phyloP scores from a whole-genome alignment of 2,329 filamentous ascomycete species.

The Sclerotinia trifoliorum region DNA sequence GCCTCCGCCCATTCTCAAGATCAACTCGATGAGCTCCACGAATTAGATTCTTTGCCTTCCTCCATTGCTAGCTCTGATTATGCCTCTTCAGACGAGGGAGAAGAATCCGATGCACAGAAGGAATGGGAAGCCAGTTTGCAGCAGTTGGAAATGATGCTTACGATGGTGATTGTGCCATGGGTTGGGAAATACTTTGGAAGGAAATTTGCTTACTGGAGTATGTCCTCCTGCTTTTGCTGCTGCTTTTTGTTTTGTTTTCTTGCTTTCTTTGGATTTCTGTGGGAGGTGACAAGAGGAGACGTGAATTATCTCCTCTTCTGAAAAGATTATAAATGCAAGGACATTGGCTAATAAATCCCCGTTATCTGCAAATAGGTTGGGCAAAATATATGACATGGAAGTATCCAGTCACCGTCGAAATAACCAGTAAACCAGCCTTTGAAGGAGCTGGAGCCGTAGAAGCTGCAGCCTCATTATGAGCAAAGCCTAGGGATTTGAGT shows the following conservation, averaged over 20 bases:
- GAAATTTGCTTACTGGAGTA: constrained; percentile 96
- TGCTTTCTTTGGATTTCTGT: background rate
- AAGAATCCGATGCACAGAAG: constrained; percentile 78
- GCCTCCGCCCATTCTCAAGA: constrained; percentile 51
- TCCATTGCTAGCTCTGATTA: constrained; percentile 50
- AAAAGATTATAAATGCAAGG: background rate
- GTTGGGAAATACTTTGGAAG: constrained; percentile 92
- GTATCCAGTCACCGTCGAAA: constrained; percentile 73
- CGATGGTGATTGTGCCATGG: constrained; percentile 93
- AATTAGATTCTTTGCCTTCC: constrained; percentile 62
- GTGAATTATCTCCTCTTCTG: background rate
- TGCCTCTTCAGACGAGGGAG: constrained; percentile 46
- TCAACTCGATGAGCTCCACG: constrained; percentile 44
- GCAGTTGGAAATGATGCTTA: constrained; percentile 87
- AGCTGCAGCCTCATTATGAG: constrained; percentile 47
- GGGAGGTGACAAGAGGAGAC: background rate
- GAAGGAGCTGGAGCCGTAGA: constrained; percentile 62
- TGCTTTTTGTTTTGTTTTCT: background rate
- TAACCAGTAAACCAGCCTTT: constrained; percentile 62
- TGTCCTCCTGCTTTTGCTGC: constrained; percentile 41
- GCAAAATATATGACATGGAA: constrained; percentile 92
- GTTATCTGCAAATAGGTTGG: constrained; percentile 63
- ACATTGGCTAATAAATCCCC: constrained; percentile 10
- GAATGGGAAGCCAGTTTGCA: constrained; percentile 96
- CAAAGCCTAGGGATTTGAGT: background rate